Percentiles rank a stretch among this genome's conserved stretches.
Conservation (phyloP, 2,329 filamentous ascomycete genomes). For the Stromatinia cepivora region DNA sequence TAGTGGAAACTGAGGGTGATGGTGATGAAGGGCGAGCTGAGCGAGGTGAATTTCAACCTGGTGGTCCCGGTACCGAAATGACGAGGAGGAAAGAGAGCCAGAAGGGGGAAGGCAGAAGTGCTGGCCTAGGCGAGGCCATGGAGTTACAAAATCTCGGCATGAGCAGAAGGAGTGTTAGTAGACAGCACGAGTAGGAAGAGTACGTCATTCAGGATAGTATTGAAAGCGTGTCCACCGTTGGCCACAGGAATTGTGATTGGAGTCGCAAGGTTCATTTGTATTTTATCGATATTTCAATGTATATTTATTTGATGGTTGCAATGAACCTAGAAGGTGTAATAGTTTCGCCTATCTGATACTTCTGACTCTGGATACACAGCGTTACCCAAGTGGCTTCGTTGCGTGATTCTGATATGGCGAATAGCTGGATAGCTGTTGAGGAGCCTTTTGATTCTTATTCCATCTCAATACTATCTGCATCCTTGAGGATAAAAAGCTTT, state of each 20-base stretch:
- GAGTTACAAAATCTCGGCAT: conserved; percentile 29
- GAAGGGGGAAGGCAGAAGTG: conserved; percentile 31
- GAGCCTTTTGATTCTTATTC: too few species aligned
- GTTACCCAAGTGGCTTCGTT: too few species aligned
- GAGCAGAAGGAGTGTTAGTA: conserved; percentile 35
- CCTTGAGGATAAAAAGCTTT: too few species aligned
- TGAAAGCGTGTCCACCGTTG: neutral
- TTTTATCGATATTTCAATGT: neutral
- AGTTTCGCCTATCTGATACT: too few species aligned
- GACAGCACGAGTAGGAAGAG: conserved; percentile 30
- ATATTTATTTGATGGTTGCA: neutral
- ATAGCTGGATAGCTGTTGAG: too few species aligned
- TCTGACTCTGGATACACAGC: too few species aligned
- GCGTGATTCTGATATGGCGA: too few species aligned
- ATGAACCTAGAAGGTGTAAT: neutral
- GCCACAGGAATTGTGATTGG: too few species aligned
- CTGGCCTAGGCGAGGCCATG: conserved; percentile 23
- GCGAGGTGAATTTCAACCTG: conserved; percentile 30
- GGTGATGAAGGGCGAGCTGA: conserved; percentile 31
- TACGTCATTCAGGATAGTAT: neutral
- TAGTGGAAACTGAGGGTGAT: conserved; percentile 25
- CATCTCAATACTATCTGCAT: conserved; percentile 22
- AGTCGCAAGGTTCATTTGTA: neutral
- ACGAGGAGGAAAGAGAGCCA: conserved; percentile 18
- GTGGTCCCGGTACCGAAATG: neutral